Base-by-base conservation (phyloP, 176 grass and related monocot species). In the Metroxylon sagu region DNA sequence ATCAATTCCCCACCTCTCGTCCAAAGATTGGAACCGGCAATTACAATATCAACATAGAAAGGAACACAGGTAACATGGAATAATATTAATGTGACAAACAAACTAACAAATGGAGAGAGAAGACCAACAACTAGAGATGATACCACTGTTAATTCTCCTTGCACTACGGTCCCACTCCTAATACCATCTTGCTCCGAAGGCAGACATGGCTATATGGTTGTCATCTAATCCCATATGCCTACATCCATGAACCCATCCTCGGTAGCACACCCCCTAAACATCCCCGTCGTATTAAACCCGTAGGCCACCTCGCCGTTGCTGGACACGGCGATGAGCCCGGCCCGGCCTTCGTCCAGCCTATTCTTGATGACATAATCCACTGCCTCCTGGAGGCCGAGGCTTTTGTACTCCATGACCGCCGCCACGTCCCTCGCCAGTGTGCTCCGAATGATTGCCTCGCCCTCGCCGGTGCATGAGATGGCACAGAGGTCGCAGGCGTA, bases 161-260 rank as follows among this genome's bases (percentile, higher is more conserved):
- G 21, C 21, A 23, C 21, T 1, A 23, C 1, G 21, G 21, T 23
- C 1, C 21, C 21, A 23, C 21, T 23, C 21, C 21, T 23, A 23
- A 43, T 43, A 7, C 35, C 35, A 43, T 43, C 8, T 12, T 7
- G 35, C 10, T 43, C 10, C 14, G 35, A 10, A 43, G 35, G 35
- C 35, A 43, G 35, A 3, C 8, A 12, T 0, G 12, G 2, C 12
- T 10, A 7, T 2, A 39, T 5, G 4, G 8, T 14, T 14, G 35
- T 43, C 35, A 14, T 14, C 35, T 43, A 94, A 67, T 96, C 84
- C 91, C 86, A 96, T 62, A 96, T 88, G 26, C 68, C 83, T 18
- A 96, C 91, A 61, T 96, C 91, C 91, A 87, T 88, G 76, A 90
- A 87, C 0, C 91, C 91, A 17, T 88, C 83, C 80, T 90, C 75